Conservation (phyloP, 306 rosid species). For the Pachyrhizus erosus region DNA sequence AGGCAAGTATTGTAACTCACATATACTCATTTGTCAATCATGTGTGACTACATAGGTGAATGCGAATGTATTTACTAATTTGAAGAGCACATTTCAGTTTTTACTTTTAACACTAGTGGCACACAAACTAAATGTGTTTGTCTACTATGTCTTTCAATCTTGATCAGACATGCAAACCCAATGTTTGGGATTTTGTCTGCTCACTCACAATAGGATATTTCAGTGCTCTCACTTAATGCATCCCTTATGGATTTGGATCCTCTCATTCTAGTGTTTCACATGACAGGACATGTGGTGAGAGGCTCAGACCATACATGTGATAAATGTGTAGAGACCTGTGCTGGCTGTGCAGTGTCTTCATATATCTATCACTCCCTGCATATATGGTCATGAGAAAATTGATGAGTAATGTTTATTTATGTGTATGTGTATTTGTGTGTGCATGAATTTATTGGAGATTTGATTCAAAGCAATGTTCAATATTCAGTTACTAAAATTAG, state of each 20-base stretch:
- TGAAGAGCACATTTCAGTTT: conserved; percentile 15
- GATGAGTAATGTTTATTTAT: neutral
- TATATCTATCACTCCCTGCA: neutral
- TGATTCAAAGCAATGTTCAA: conserved; percentile 5
- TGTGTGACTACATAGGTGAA: neutral
- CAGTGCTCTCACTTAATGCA: neutral
- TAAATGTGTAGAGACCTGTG: neutral
- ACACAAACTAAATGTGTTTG: conserved; percentile 6
- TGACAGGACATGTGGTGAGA: neutral
- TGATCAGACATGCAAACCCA: neutral
- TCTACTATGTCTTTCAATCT: neutral
- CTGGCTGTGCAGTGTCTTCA: neutral
- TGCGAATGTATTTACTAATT: neutral
- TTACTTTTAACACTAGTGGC: conserved; percentile 3
- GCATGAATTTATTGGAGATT: conserved; percentile 4
- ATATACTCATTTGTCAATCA: neutral
- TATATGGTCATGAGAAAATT: conserved; percentile 8
- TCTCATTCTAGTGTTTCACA: neutral
- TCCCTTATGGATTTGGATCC: conserved; percentile 12
- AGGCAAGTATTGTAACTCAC: conserved; percentile 62
- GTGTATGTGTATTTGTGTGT: neutral
- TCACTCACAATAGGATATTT: neutral
- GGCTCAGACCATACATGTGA: neutral
- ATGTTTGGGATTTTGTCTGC: conserved; percentile 19
- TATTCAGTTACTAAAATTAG: neutral